These are phyloP conservation scores for Pyrenula aspistea DNA, from an alignment of 495 filamentous ascomycete species.

Conservation along the genomic window DNA sequence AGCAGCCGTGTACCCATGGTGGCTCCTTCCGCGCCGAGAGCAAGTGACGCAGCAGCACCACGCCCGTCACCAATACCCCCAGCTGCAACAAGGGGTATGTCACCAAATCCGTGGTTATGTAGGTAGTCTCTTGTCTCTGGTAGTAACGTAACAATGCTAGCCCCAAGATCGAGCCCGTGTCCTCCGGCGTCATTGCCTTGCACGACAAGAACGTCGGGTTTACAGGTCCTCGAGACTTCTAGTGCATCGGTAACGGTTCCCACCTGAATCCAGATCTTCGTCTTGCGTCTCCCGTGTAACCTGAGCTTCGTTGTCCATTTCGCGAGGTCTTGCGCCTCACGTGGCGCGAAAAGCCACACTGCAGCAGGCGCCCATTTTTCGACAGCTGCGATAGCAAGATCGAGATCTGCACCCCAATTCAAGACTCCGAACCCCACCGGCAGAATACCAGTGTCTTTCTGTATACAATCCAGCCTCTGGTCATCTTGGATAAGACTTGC, in stretches of 20 bases:
- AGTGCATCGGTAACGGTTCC: slow-evolving; percentile 49
- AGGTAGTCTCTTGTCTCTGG: slow-evolving; percentile 46
- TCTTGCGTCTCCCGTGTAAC: slow-evolving; percentile 6
- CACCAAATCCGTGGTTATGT: slow-evolving; percentile 9
- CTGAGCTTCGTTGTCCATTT: not conserved
- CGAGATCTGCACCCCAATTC: slow-evolving; percentile 32
- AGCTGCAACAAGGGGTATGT: slow-evolving; percentile 48
- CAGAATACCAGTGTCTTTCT: slow-evolving; percentile 16
- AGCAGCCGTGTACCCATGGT: slow-evolving; percentile 64
- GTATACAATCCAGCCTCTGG: not conserved
- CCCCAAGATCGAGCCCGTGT: slow-evolving; percentile 47
- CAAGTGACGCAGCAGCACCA: slow-evolving; percentile 46
- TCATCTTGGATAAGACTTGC: slow-evolving; percentile 5
- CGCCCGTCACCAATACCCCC: slow-evolving; percentile 58
- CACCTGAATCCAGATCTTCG: slow-evolving; percentile 57
- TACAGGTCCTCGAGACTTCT: slow-evolving; percentile 19
- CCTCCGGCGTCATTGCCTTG: slow-evolving; percentile 67
- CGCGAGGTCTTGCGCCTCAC: slow-evolving; percentile 10
- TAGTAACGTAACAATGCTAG: slow-evolving; percentile 41
- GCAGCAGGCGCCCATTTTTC: slow-evolving; percentile 40
- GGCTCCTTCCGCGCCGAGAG: slow-evolving; percentile 48
- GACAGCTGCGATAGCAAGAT: slow-evolving; percentile 24
- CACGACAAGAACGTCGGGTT: slow-evolving; percentile 54
- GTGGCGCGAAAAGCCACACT: slow-evolving; percentile 57
- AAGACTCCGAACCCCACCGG: slow-evolving; percentile 52